These are phyloP conservation scores for Tolypocladium nubicola DNA, from an alignment of 2,329 filamentous ascomycete species.

Conservation along the genomic window DNA sequence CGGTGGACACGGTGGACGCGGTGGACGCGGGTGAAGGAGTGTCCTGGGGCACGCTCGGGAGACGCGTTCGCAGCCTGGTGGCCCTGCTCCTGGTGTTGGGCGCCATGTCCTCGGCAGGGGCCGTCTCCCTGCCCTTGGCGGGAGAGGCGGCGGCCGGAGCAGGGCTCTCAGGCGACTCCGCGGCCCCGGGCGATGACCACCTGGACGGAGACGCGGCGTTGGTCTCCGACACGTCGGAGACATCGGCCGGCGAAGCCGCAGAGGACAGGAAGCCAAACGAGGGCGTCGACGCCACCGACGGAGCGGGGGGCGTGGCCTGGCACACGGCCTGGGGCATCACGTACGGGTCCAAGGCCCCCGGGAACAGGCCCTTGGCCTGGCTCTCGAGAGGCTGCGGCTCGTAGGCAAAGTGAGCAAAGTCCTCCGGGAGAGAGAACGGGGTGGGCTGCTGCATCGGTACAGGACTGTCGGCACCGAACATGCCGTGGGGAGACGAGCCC, in stretches of 20 bases:
- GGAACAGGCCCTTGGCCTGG: background rate
- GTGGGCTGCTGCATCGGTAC: no score
- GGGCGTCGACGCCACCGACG: background rate
- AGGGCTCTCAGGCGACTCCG: background rate
- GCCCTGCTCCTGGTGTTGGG: background rate
- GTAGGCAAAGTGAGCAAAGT: no score
- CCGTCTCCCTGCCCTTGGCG: background rate
- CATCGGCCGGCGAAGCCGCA: background rate
- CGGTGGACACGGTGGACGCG: no score
- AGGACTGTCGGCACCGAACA: background rate
- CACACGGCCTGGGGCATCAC: background rate
- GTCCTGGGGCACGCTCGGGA: background rate
- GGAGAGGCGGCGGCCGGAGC: background rate
- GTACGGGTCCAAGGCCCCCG: background rate
- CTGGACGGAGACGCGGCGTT: background rate
- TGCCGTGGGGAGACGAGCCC: background rate
- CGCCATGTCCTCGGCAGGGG: background rate
- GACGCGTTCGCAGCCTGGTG: background rate
- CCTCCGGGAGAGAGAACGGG: background rate
- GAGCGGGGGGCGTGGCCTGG: no score
- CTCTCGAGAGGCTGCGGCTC: background rate
- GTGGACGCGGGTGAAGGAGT: background rate
- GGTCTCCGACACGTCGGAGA: background rate
- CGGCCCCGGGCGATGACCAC: background rate
- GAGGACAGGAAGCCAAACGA: background rate